Evolutionary conservation across 2,329 filamentous ascomycete species (phyloP).

Genomic region (Cadophora sp.): DNA sequence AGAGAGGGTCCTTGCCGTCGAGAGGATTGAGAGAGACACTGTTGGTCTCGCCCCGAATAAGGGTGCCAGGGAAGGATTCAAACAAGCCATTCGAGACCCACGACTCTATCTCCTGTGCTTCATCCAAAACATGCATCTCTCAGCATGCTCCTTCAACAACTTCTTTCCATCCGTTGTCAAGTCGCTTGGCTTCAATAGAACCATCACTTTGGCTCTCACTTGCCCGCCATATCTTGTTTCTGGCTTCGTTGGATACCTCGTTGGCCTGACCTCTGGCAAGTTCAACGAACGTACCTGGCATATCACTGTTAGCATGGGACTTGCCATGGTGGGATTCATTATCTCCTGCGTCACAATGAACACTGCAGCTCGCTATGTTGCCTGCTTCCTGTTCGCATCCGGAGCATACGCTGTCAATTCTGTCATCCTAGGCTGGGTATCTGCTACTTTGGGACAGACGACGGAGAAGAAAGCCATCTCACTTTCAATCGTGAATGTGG

Average conservation of each 20-base stretch:
- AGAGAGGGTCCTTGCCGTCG: conserved; percentile 50
- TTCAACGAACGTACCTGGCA: conserved; percentile 45
- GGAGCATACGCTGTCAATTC: conserved; percentile 44
- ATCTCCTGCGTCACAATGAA: conserved; percentile 40
- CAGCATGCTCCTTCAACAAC: conserved; percentile 52
- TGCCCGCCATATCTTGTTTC: conserved; percentile 39
- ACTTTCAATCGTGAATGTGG: conserved; percentile 29
- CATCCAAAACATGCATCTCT: conserved; percentile 54
- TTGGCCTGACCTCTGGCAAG: conserved; percentile 37
- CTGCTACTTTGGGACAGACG: conserved; percentile 32
- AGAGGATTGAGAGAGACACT: conserved; percentile 52
- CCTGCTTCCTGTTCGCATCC: conserved; percentile 44
- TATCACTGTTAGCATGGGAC: conserved; percentile 40
- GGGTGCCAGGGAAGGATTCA: conserved; percentile 50
- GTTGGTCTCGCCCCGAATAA: conserved; percentile 51
- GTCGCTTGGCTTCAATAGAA: conserved; percentile 52
- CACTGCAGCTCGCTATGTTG: conserved; percentile 43
- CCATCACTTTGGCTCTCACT: conserved; percentile 54
- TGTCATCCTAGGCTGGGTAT: conserved; percentile 39
- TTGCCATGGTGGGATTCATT: conserved; percentile 43
- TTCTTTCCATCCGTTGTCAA: conserved; percentile 53
- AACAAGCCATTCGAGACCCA: conserved; percentile 43
- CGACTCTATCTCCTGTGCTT: conserved; percentile 51
- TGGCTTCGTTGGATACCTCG: conserved; percentile 32
- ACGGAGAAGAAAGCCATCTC: conserved; percentile 35